Percentiles rank a stretch among this genome's conserved stretches.
These are phyloP conservation scores for Lomentospora prolificans DNA, from an alignment of 2,329 filamentous ascomycete genomes.

Conservation along the genomic window DNA sequence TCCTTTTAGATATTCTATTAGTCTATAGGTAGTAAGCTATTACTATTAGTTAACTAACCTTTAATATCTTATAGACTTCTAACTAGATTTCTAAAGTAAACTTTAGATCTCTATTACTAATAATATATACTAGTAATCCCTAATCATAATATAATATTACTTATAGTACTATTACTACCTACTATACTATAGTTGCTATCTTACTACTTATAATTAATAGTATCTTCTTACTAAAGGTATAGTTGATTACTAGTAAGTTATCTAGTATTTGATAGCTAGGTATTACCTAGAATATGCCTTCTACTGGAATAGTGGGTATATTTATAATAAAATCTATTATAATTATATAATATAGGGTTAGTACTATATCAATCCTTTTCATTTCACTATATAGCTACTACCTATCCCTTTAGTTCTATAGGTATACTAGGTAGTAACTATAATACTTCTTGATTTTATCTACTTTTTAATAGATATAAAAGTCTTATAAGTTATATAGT, in stretches of 20 bases:
- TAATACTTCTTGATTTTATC: background rate
- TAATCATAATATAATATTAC: background rate
- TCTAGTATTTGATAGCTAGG: background rate
- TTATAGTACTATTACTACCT: background rate
- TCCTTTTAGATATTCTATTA: background rate
- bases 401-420: background rate
- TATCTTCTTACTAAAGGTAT: background rate
- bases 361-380: background rate
- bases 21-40: background rate
- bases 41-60: background rate
- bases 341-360: background rate
- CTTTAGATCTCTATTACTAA: background rate
- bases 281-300: background rate
- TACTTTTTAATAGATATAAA: background rate
- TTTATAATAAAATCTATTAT: background rate
- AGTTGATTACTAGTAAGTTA: background rate
- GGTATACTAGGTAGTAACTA: background rate
- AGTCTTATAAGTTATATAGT: background rate
- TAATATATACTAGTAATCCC: background rate
- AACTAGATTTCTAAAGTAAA: background rate
- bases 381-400: background rate
- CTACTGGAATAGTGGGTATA: background rate
- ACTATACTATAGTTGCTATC: background rate
- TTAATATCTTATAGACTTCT: background rate
- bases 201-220: slow-evolving; percentile 1